Conservation (phyloP, 2,329 filamentous ascomycete species). For the Lachnellula hyalina region DNA sequence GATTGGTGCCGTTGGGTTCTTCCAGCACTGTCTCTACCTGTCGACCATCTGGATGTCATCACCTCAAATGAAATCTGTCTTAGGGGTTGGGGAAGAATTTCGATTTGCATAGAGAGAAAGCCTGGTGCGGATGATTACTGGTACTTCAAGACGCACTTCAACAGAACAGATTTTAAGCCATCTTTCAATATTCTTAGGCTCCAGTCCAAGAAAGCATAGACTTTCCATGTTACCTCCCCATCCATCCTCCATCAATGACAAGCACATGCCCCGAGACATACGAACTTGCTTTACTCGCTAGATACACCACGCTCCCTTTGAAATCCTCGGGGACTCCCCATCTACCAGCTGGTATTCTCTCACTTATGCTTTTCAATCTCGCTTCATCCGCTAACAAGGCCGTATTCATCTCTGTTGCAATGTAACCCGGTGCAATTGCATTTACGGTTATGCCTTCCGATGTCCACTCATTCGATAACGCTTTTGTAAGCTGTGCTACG, state of each 20-base stretch:
- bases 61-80: too few species aligned
- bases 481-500: constrained; percentile 61
- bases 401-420: constrained; percentile 90
- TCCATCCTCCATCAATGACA: constrained; percentile 88
- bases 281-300: constrained; percentile 69
- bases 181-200: too few species aligned
- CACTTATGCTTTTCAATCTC: constrained; percentile 67
- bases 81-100: too few species aligned
- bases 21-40: too few species aligned
- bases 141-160: too few species aligned
- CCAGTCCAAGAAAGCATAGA: too few species aligned
- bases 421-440: constrained; percentile 84
- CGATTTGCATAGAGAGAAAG: too few species aligned
- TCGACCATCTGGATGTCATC: too few species aligned
- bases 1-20: too few species aligned
- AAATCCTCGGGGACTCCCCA: constrained; percentile 87
- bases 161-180: too few species aligned
- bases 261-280: constrained; percentile 81
- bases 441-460: constrained; percentile 77
- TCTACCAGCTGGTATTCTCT: constrained; percentile 74
- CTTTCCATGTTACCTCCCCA: constrained; percentile 58
- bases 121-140: too few species aligned
- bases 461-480: constrained; percentile 81
- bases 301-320: constrained; percentile 72
- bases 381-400: constrained; percentile 70